A percentile compares a stretch with the other conserved stretches of the same genome.
These are phyloP conservation scores for Russula sp. DNA, from an alignment of 768 basidiomycete genomes.

Conservation along the genomic window DNA sequence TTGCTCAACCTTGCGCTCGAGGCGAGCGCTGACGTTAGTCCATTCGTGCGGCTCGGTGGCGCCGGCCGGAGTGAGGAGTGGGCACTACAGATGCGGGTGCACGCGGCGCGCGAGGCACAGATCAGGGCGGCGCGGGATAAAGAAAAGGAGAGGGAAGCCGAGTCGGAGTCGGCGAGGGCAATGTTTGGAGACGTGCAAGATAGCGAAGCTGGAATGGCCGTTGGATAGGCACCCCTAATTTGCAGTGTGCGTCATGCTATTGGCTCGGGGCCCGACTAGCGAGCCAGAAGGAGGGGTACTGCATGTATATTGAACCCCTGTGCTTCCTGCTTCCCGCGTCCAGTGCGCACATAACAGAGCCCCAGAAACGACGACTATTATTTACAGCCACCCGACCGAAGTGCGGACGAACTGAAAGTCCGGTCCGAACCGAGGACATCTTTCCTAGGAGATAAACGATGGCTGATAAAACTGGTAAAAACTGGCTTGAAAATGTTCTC, in stretches of 20 bases:
- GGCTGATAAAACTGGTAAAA: too few species aligned
- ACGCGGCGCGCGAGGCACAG: slow-evolving; percentile 15
- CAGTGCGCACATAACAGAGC: too few species aligned
- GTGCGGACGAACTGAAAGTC: neutral
- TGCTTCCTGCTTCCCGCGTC: too few species aligned
- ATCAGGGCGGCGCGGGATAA: slow-evolving; percentile 4
- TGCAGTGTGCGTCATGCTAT: neutral
- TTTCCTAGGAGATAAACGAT: too few species aligned
- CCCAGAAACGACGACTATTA: too few species aligned
- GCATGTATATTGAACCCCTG: neutral
- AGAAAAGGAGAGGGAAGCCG: slow-evolving; percentile 3
- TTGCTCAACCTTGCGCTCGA: slow-evolving; percentile 79
- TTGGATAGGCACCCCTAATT: neutral
- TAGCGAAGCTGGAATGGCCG: slow-evolving; percentile 9
- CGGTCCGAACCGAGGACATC: neutral
- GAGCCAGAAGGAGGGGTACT: neutral
- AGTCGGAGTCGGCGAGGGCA: neutral
- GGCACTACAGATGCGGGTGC: slow-evolving; percentile 20
- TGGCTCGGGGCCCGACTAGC: neutral
- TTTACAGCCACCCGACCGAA: neutral
- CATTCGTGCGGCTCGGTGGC: slow-evolving; percentile 5
- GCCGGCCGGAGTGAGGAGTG: slow-evolving; percentile 16
- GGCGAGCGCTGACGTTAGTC: slow-evolving; percentile 16
- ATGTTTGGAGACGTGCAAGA: slow-evolving; percentile 16
- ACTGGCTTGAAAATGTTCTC: too few species aligned